These are phyloP conservation scores for Globisporangium nodosum DNA, from an alignment of 352 stramenopile species.

Conservation along the genomic window DNA sequence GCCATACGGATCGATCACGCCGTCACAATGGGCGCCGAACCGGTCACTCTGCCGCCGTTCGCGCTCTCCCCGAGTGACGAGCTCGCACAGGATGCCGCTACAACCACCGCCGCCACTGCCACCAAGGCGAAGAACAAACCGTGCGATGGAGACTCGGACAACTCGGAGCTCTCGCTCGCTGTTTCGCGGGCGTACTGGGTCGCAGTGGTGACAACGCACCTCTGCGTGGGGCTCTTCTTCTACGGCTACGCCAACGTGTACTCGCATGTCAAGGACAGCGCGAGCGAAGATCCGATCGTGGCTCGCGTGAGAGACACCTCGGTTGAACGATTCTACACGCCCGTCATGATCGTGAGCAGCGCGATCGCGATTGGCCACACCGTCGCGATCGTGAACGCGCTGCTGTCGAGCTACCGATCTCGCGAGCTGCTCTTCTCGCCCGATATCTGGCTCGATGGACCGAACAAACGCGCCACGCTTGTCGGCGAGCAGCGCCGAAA, in stretches of 20 bases:
- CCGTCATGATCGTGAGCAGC: conserved; percentile 5
- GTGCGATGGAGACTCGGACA: neutral
- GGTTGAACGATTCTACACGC: conserved; percentile 5
- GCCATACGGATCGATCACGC: no score
- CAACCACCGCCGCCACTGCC: neutral
- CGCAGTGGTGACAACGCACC: conserved; percentile 1
- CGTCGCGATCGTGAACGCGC: conserved; percentile 9
- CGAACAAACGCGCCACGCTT: conserved; percentile 7
- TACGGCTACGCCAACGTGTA: conserved; percentile 12
- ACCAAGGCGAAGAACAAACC: neutral
- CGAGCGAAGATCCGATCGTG: neutral
- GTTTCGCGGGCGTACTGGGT: conserved; percentile 8
- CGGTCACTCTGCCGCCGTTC: conserved; percentile 1
- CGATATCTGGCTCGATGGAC: conserved; percentile 12
- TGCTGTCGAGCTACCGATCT: conserved; percentile 11
- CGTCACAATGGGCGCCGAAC: neutral
- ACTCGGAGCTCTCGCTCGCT: conserved; percentile 4
- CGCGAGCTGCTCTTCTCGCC: conserved; percentile 14
- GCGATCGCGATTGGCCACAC: conserved; percentile 12
- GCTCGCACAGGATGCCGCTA: neutral
- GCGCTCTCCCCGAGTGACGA: conserved; percentile 1
- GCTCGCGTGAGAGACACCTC: neutral
- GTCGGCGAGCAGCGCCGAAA: conserved; percentile 5
- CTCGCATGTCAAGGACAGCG: neutral
- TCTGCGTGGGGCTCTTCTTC: conserved; percentile 5